Base-by-base conservation (phyloP, 2,329 filamentous ascomycete genomes). In the Colletotrichum phormii region DNA sequence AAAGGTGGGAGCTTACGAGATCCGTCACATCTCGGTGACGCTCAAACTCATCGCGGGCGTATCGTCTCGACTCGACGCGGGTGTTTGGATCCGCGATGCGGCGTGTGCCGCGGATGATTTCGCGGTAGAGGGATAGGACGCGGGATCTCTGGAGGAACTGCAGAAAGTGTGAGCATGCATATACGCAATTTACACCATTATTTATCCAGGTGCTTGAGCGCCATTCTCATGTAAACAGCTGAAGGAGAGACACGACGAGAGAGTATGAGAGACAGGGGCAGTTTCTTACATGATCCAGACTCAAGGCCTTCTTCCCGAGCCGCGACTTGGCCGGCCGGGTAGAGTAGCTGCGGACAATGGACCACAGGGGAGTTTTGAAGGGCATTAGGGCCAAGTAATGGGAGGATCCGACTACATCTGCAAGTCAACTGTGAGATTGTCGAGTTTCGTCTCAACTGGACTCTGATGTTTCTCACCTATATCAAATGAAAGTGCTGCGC, bases 41-140 rank as follows among this genome's bases (percentile, higher is more conserved):
- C 79, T 91, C 88, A 77, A 92, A 91, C 78, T 92, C 90, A 71
- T 87, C 86, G 24, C 89, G 86, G 46, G 86, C 90, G 79, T 87
- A 91, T 66, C 81, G 82, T 68, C 86, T 83, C 7, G 89, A 90
- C 78, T 92, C 90, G n/a, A 82, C 81, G 62, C 85, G 87, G 5
- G 88, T 89, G 3, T 77, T 80, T 8, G 82, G 78, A 76, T 92
- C 89, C 18, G 76, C 67, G 69, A 92, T 91, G 68, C 80, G 82
- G 42, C 82, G 81, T 2, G 88, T 89, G 72, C 86, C 86, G 29
- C 90, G 87, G 42, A 92, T 78, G 67, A 92, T 87, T 22, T 82
- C 84, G 46, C 90, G 86, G 80, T 91, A 92, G 57, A 92, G 82
- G 0, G 89, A 83, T 26, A 92, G 77, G 5, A 85, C 89, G 70